These are phyloP conservation scores for Talaromyces proteolyticus DNA, from an alignment of 495 filamentous ascomycete species.

Conservation along the genomic window DNA sequence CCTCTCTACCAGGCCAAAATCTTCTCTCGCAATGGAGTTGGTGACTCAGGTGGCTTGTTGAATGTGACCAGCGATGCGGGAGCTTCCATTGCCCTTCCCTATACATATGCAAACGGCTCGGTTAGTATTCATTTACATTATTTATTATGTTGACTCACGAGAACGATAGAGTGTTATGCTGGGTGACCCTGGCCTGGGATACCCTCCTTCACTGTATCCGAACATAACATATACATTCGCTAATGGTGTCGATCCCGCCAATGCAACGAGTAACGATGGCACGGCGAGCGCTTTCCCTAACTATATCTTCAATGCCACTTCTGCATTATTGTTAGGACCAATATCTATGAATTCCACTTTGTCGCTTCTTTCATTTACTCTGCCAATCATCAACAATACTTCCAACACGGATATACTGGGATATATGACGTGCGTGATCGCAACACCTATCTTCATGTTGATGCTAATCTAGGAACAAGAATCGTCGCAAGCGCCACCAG, in stretches of 20 bases:
- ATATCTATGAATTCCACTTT: slow-evolving; percentile 59
- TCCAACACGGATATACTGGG: slow-evolving; percentile 56
- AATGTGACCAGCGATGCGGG: slow-evolving; percentile 49
- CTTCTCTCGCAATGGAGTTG: slow-evolving; percentile 58
- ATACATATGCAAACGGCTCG: slow-evolving; percentile 48
- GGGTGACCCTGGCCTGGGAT: slow-evolving; percentile 55
- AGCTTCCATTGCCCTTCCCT: slow-evolving; percentile 50
- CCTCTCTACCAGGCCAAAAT: slow-evolving; percentile 59
- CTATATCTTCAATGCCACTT: slow-evolving; percentile 44
- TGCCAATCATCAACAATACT: slow-evolving; percentile 64
- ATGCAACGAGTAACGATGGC: slow-evolving; percentile 20
- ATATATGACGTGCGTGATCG: slow-evolving; percentile 46
- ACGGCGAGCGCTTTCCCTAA: slow-evolving; percentile 28
- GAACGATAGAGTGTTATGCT: slow-evolving; percentile 34
- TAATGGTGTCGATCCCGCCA: slow-evolving; percentile 3
- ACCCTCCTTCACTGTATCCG: slow-evolving; percentile 63
- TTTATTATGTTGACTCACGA: neutral
- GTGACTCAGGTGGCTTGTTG: slow-evolving; percentile 40
- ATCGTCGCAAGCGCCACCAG: slow-evolving; percentile 57
- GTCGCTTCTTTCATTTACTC: slow-evolving; percentile 73
- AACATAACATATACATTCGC: slow-evolving; percentile 56
- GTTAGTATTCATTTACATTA: neutral
- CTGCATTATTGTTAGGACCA: slow-evolving; percentile 62
- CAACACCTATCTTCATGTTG: neutral
- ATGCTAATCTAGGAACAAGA: slow-evolving; percentile 30